A percentile compares a stretch with the other conserved stretches of the same genome.
phyloP scores from a whole-genome alignment of 192 early-diverging fungal species.

The Backusella circina region DNA sequence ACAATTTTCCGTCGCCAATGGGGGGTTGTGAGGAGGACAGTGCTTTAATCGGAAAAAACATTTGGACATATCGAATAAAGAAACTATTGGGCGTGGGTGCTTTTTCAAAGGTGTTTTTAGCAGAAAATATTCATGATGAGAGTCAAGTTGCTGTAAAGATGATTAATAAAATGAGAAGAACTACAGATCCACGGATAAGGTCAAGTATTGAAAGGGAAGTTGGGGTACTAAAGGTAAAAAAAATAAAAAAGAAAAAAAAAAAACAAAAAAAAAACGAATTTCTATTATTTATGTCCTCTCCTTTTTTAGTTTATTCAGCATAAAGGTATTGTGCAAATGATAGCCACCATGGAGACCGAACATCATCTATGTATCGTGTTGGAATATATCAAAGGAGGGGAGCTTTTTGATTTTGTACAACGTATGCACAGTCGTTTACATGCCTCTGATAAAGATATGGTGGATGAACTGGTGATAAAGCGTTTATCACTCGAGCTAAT shows the following conservation, averaged over 20 bases:
- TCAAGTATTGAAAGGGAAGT: slow-evolving; percentile 34
- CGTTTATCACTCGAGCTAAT: slow-evolving; percentile 50
- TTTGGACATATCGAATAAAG: slow-evolving; percentile 23
- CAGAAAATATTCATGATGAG: slow-evolving; percentile 11
- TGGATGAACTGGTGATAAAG: slow-evolving; percentile 40
- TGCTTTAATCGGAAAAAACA: slow-evolving; percentile 17
- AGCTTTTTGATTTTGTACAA: slow-evolving; percentile 69
- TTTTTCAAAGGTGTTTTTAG: slow-evolving; percentile 34
- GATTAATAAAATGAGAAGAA: slow-evolving; percentile 20
- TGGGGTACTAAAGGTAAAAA: slow-evolving; percentile 26
- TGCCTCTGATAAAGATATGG: slow-evolving; percentile 28
- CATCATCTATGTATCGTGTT: slow-evolving; percentile 63
- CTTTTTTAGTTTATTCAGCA: slow-evolving; percentile 48
- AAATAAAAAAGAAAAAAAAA: background rate
- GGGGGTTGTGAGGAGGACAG: slow-evolving; percentile 9
- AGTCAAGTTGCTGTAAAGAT: slow-evolving; percentile 27
- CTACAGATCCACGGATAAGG: slow-evolving; percentile 16
- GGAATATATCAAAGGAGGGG: slow-evolving; percentile 68
- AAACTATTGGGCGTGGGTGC: slow-evolving; percentile 28
- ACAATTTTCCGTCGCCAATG: background rate
- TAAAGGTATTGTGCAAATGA: slow-evolving; percentile 58
- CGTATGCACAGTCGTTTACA: slow-evolving; percentile 9
- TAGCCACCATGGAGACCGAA: slow-evolving; percentile 58
- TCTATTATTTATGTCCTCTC: background rate
- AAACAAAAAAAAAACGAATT: background rate